Percentiles rank a stretch among this genome's conserved stretches.
Conservation (phyloP, 768 basidiomycete genomes). For the Pholiota molesta region DNA sequence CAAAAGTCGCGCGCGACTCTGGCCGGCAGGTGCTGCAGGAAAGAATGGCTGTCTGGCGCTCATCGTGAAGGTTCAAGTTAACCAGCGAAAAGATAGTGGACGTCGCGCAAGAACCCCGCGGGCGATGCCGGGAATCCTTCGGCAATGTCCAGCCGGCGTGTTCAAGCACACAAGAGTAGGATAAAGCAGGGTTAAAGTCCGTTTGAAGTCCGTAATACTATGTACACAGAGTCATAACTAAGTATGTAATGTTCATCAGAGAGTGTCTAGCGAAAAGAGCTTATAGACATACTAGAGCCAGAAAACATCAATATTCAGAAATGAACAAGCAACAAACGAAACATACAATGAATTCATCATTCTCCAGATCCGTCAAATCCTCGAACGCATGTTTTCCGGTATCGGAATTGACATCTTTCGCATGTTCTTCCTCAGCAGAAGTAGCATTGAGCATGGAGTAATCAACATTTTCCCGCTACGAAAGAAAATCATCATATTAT, state of each 20-base stretch:
- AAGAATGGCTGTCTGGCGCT: slow-evolving; percentile 23
- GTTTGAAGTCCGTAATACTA: too few relatives aligned
- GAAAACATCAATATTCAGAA: background rate
- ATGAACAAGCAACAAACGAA: background rate
- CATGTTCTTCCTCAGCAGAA: slow-evolving; percentile 13
- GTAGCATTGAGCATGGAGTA: slow-evolving; percentile 20
- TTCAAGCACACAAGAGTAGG: too few relatives aligned
- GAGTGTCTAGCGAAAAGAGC: too few relatives aligned
- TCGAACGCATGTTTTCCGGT: slow-evolving; percentile 23
- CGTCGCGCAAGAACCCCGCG: too few relatives aligned
- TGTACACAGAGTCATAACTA: too few relatives aligned
- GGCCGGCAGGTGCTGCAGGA: slow-evolving; percentile 7
- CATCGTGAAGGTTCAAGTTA: slow-evolving; percentile 8
- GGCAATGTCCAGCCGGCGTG: too few relatives aligned
- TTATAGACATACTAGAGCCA: background rate
- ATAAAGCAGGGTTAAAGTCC: too few relatives aligned
- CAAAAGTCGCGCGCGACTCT: slow-evolving; percentile 7
- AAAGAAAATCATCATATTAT: background rate
- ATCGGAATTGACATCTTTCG: background rate
- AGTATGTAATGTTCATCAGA: too few relatives aligned
- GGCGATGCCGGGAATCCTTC: too few relatives aligned
- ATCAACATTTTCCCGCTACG: slow-evolving; percentile 20
- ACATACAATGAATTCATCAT: slow-evolving; percentile 29
- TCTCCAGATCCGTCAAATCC: slow-evolving; percentile 27
- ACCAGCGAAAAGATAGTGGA: too few relatives aligned